A percentile compares a stretch with the other conserved stretches of the same genome.
These are phyloP conservation scores for Zoysia pacifica DNA, from an alignment of 176 grass and related monocot species.

Conservation along the genomic window DNA sequence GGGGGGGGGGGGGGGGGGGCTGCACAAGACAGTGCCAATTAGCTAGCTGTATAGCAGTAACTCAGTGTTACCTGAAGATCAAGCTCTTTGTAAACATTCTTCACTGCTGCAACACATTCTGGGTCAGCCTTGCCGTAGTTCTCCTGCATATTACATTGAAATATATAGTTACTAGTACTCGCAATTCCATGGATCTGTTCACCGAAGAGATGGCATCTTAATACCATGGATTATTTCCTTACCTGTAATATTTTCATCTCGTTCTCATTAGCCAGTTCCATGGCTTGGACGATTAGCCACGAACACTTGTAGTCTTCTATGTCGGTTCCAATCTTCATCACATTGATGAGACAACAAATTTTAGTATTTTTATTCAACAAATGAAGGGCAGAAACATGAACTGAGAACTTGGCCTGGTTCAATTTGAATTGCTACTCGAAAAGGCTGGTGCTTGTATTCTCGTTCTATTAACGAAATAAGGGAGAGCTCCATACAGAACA, in stretches of 20 bases:
- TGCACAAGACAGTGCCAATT: too few relatives aligned
- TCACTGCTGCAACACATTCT: slow-evolving; percentile 57
- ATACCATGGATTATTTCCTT: slow-evolving; percentile 10
- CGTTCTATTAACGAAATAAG: background rate
- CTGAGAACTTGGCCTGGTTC: background rate
- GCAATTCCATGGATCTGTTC: background rate
- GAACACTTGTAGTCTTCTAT: slow-evolving; percentile 84
- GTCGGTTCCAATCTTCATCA: slow-evolving; percentile 70
- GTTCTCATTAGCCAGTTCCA: slow-evolving; percentile 61
- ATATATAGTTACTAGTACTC: background rate
- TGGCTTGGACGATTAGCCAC: slow-evolving; percentile 73
- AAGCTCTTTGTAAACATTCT: slow-evolving; percentile 61
- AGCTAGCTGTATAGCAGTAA: too few relatives aligned
- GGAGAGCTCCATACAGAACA: background rate
- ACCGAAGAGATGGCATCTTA: background rate
- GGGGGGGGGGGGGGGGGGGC: too few relatives aligned
- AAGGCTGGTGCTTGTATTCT: background rate
- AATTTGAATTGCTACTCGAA: background rate
- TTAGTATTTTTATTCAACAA: background rate
- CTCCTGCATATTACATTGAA: slow-evolving; percentile 32
- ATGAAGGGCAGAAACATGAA: background rate
- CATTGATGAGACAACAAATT: background rate
- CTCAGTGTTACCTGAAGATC: slow-evolving; percentile 51
- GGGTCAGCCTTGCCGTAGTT: slow-evolving; percentile 63
- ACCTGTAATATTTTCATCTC: slow-evolving; percentile 72